phyloP scores from a whole-genome alignment of 2,329 filamentous ascomycete genomes.

The Pyrenophora teres region DNA sequence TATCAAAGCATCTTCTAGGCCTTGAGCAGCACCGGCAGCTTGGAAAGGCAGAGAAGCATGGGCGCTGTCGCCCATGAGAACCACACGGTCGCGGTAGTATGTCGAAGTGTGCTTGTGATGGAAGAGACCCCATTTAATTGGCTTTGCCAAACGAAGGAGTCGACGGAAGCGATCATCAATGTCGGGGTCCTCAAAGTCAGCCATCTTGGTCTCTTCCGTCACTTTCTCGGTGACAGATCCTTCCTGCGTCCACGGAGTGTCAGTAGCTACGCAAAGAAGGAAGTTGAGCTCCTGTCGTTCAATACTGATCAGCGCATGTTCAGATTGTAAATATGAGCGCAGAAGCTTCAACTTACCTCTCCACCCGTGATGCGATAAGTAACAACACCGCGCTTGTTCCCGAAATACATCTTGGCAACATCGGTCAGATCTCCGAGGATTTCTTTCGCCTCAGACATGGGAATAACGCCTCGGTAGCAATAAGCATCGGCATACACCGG shows the following conservation, averaged over 20 bases:
- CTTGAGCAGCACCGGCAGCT: constrained; percentile 36
- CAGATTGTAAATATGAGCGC: too few relatives aligned
- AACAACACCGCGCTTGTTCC: constrained; percentile 19
- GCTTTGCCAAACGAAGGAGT: constrained; percentile 23
- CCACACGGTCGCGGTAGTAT: constrained; percentile 28
- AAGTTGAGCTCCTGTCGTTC: constrained; percentile 16
- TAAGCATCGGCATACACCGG: constrained; percentile 36
- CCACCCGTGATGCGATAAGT: constrained; percentile 35
- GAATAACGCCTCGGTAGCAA: constrained; percentile 35
- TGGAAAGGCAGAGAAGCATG: constrained; percentile 35
- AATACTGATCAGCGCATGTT: too few relatives aligned
- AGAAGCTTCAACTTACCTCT: neutral
- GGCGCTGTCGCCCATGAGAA: constrained; percentile 35
- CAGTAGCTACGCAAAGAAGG: constrained; percentile 20
- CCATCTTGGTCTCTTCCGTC: neutral
- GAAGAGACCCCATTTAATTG: constrained; percentile 32
- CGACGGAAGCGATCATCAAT: constrained; percentile 22
- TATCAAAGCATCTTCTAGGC: constrained; percentile 37
- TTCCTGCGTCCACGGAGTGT: too few relatives aligned
- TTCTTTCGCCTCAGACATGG: constrained; percentile 46
- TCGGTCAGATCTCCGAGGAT: constrained; percentile 43
- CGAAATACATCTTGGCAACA: constrained; percentile 39
- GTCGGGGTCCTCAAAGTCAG: neutral
- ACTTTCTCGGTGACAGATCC: neutral
- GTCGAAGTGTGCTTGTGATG: constrained; percentile 31